A percentile compares a stretch with the other conserved stretches of the same genome.
phyloP scores from a whole-genome alignment of 2,329 filamentous ascomycete species.

The Phaeomoniella chlamydospora region DNA sequence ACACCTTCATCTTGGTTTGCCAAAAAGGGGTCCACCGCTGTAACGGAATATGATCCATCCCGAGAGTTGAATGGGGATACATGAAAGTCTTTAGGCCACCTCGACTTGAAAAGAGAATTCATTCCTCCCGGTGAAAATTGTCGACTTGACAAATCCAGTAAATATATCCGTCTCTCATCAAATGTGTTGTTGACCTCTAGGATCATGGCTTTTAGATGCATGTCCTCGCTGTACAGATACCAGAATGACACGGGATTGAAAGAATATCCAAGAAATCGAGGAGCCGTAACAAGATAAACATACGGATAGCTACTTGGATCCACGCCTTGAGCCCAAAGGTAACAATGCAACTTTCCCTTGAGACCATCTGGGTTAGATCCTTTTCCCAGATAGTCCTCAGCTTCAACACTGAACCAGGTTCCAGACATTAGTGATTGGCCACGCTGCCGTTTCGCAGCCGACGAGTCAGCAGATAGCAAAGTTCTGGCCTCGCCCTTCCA shows the following conservation, averaged over 20 bases:
- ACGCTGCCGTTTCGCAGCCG: slow-evolving; percentile 14
- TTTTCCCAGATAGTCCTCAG: slow-evolving; percentile 46
- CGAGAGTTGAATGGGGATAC: slow-evolving; percentile 61
- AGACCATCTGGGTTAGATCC: slow-evolving; percentile 38
- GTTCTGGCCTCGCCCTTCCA: slow-evolving; percentile 41
- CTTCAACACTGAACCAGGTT: slow-evolving; percentile 45
- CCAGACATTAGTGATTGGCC: slow-evolving; percentile 15
- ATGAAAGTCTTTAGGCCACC: slow-evolving; percentile 59
- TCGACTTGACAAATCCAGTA: slow-evolving; percentile 28
- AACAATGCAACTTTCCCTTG: slow-evolving; percentile 46
- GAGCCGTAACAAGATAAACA: slow-evolving; percentile 58
- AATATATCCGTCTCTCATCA: slow-evolving; percentile 54
- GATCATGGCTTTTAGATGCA: slow-evolving; percentile 48
- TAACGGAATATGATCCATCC: slow-evolving; percentile 39
- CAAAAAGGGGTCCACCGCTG: slow-evolving; percentile 33
- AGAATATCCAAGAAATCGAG: slow-evolving; percentile 52
- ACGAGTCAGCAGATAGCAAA: slow-evolving; percentile 34
- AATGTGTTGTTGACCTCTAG: slow-evolving; percentile 68
- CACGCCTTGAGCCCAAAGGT: slow-evolving; percentile 42
- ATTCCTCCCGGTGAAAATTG: not conserved
- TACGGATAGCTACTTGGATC: slow-evolving; percentile 46
- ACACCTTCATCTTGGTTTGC: slow-evolving; percentile 18
- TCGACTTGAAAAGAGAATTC: slow-evolving; percentile 26
- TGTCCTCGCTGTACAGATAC: slow-evolving; percentile 53
- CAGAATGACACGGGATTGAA: slow-evolving; percentile 70